Base-by-base conservation (phyloP, 345 rosid genomes). In the Syzygium grande region DNA sequence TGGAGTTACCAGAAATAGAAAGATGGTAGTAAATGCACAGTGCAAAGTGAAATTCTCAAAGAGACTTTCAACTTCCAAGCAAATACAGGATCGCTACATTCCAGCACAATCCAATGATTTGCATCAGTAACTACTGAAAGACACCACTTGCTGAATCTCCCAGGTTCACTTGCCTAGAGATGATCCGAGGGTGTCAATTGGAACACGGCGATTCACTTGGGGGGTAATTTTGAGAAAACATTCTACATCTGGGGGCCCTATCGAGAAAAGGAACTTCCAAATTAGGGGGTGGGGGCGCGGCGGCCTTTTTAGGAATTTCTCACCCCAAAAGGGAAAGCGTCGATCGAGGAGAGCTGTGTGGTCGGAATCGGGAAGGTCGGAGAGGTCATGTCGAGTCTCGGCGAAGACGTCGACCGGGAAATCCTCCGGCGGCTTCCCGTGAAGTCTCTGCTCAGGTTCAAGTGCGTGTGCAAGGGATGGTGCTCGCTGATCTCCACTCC, bases 361-460 rank as follows among this genome's bases (percentile, higher is more conserved):
- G 68, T 13, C 0, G 68, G 68, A n/a, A 13, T 30, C 15, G 77
- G 73, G 21, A 17, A n/a, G 77, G 38, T 63, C 38, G 78, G 78
- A 0, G 78, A 16, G 56, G 10, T 63, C 86, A 84, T 84, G 86
- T 54, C 38, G 38, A 41, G 15, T 52, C 21, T 84, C 38, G 11
- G 59, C 59, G 61, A 52, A 84, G 87, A 86, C 38, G 1, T 61
- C 80, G 53, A 10, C 4, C 53, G 46, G 46, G 54, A 61, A 27
- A 49, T 86, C 80, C 78, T 86, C 61, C 80, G 61, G n/a, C 63
- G 87, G 54, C 87, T 86, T 23, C 87, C 87, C 52, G 87, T 49
- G 19, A 61, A 86, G 29, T 34, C 87, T 30, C 87, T 86, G 38
- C 34, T 59, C n/a, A 51, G 11, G 22, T 21, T 86, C 34, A 86